Evolutionary conservation across 2,329 filamentous ascomycete species (phyloP).

Genomic region (Nakataea oryzae): DNA sequence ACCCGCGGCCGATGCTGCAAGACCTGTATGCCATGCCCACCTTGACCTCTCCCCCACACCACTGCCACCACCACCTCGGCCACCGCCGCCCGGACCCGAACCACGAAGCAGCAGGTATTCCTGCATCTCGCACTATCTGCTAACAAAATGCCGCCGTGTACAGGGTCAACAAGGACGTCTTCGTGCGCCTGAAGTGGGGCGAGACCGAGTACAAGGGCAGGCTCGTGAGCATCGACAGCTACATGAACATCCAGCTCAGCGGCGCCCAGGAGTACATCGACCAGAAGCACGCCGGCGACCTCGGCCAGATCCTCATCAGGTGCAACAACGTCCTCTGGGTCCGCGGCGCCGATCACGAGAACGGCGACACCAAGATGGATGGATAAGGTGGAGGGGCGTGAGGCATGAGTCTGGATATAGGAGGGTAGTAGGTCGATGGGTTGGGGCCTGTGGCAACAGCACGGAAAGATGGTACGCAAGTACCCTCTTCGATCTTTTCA

Average conservation of each 20-base stretch:
- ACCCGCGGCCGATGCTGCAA: conserved; percentile 94
- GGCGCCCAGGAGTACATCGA: conserved; percentile 88
- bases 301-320: conserved; percentile 81
- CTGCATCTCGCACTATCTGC: neutral
- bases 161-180: conserved; percentile 83
- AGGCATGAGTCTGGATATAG: too few relatives aligned
- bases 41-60: conserved; percentile 1
- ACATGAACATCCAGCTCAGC: conserved; percentile 96
- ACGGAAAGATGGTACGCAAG: too few relatives aligned
- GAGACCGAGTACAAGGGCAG: conserved; percentile 94
- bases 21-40: conserved; percentile 55
- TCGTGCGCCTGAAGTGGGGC: conserved; percentile 94
- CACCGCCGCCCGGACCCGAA: neutral
- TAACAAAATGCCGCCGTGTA: too few relatives aligned
- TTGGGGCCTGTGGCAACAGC: too few relatives aligned
- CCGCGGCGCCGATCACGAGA: conserved; percentile 41
- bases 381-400: conserved; percentile 24
- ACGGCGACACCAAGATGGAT: conserved; percentile 48
- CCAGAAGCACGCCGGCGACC: conserved; percentile 69
- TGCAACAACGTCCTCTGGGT: conserved; percentile 95
- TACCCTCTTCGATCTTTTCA: too few relatives aligned
- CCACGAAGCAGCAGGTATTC: too few relatives aligned
- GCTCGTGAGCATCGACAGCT: conserved; percentile 82
- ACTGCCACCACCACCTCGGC: neutral
- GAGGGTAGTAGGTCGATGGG: too few relatives aligned